phyloP scores from a whole-genome alignment of 331 rosid genomes.

The Phaseolus coccineus region DNA sequence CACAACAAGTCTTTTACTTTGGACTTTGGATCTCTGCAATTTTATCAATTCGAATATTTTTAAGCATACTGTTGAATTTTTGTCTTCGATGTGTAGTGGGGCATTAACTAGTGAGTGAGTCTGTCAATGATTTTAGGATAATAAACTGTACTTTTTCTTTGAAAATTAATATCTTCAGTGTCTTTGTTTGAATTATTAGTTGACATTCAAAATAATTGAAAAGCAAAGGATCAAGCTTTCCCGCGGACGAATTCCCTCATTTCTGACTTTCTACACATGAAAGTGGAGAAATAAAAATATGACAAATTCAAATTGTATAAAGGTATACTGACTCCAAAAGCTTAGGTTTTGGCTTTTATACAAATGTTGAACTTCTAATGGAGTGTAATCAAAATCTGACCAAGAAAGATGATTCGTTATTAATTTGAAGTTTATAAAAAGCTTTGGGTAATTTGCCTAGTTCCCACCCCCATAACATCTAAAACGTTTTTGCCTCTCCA shows the following conservation, averaged over 20 bases:
- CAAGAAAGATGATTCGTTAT: background rate
- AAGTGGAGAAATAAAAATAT: background rate
- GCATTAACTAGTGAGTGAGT: background rate
- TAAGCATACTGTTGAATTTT: conserved; percentile 9
- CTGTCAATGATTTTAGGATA: conserved; percentile 33
- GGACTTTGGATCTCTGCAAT: conserved; percentile 17
- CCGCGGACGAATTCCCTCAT: conserved; percentile 7
- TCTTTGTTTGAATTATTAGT: conserved; percentile 12
- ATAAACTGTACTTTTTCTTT: background rate
- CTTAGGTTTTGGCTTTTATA: background rate
- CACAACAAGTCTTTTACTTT: background rate
- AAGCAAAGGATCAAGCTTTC: conserved; percentile 39
- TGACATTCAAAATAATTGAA: conserved; percentile 7
- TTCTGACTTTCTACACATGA: conserved; percentile 35
- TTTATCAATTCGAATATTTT: background rate
- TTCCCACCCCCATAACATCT: background rate
- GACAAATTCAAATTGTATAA: conserved; percentile 5
- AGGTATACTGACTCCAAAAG: background rate
- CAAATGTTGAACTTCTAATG: conserved; percentile 1
- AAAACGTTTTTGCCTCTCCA: background rate
- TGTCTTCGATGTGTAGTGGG: background rate
- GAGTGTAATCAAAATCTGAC: background rate
- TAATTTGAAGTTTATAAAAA: conserved; percentile 23
- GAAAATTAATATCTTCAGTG: background rate
- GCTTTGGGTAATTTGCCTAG: background rate